Evolutionary conservation across 306 rosid species (phyloP), one percentile per base, ranked within the genome.

Genomic region (Corylus avellana): DNA sequence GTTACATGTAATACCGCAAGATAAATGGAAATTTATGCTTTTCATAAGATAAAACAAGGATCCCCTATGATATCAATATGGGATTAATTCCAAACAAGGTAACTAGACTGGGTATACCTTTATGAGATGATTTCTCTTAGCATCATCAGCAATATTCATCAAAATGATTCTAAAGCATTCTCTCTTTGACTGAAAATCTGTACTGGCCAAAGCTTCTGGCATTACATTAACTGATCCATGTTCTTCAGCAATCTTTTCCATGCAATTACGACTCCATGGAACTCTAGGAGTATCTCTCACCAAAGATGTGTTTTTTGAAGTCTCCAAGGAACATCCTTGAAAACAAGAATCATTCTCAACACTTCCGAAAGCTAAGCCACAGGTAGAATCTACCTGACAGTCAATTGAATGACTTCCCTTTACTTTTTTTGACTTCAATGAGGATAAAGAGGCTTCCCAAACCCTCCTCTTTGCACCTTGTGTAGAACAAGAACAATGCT

Each of bases 341-440:
- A 77, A 78, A 84, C 61, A 88, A 80, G 87, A 84, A 82, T 66
- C 72, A 57, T 68, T 53, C 83, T 73, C 75, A 62, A 77, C 85
- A 79, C 68, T 83, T 81, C 85, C 83, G 44, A 84, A 76, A 72
- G 56, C 82, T 63, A 82, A 75, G 82, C 57, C 86, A 73, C 80
- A 78, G 81, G 74, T 86, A 78, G 83, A 85, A 75, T 84, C 86
- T 25, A 82, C 72, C 64, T 27, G 80, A 78, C 82, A 78, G 84
- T 84, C 91, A 82, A 76, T 78, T 69, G 80, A 57, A 78, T 88
- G 91, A 84, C 96, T 83, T 74, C 97, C 98, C 79, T 91, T 94
- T 79, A 92, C 92, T 84, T 90, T 92, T 81, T 94, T 94, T 29
- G 97, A 94, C 86, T 94, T 92, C 86, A 94, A 77, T 35, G 98